Conservation (phyloP, 176 grass and related monocot genomes). For the Musa troglodytarum region DNA sequence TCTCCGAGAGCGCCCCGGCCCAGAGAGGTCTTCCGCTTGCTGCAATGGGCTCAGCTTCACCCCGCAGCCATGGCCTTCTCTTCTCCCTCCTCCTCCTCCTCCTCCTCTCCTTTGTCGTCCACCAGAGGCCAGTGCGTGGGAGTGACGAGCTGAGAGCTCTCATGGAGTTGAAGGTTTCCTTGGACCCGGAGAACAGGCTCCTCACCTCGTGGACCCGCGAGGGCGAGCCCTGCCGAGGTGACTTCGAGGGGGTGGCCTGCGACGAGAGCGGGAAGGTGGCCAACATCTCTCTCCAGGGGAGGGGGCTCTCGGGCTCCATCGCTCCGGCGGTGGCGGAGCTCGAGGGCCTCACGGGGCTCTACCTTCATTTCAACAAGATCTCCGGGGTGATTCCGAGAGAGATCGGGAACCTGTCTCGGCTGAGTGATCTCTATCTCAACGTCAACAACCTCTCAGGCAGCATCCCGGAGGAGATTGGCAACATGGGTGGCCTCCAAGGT, state of each 20-base stretch:
- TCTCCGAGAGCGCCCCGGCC: background rate
- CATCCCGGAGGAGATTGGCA: slow-evolving; percentile 48
- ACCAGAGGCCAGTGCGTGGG: background rate
- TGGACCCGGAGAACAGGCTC: slow-evolving; percentile 39
- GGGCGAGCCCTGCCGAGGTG: slow-evolving; percentile 54
- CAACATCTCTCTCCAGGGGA: slow-evolving; percentile 61
- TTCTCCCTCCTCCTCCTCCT: slow-evolving; percentile 8
- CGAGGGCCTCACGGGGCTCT: slow-evolving; percentile 45
- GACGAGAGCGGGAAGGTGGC: slow-evolving; percentile 47
- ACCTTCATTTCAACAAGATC: slow-evolving; percentile 68
- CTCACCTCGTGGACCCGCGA: slow-evolving; percentile 47
- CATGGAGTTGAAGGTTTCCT: slow-evolving; percentile 57
- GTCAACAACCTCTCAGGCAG: slow-evolving; percentile 50
- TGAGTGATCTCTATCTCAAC: slow-evolving; percentile 65
- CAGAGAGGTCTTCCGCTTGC: background rate
- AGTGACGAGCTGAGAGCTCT: slow-evolving; percentile 44
- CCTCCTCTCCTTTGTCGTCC: background rate
- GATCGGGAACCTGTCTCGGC: slow-evolving; percentile 29
- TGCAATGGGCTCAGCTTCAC: background rate
- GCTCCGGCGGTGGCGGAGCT: slow-evolving; percentile 47
- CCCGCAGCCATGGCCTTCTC: background rate
- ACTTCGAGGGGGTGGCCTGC: slow-evolving; percentile 80
- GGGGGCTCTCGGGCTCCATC: slow-evolving; percentile 41
- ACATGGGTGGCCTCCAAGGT: slow-evolving; percentile 62
- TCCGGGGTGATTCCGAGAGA: slow-evolving; percentile 41